Base-by-base conservation (phyloP, 2,329 filamentous ascomycete genomes). In the Trichophyton simii region DNA sequence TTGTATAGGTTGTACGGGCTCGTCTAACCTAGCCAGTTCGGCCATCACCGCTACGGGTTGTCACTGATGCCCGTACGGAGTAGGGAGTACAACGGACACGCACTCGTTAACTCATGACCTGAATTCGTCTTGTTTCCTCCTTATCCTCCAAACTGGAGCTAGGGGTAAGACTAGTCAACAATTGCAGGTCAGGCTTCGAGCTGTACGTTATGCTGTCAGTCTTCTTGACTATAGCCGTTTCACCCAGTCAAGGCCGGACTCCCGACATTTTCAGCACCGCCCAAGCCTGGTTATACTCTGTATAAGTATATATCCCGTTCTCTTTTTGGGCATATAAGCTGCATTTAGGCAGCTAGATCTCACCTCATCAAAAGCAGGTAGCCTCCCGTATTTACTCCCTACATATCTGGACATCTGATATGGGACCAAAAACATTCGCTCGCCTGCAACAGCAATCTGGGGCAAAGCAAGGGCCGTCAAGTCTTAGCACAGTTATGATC, bases 381-480 rank as follows among this genome's bases (percentile, higher is more conserved):
- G 20, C 46, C 46, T 52, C 20, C 46, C 22, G 20, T 52, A 25
- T 48, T 22, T 52, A 44, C 22, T 11, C 38, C 22, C 9, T 22
- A 22, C 25, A 52, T 52, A n/a, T 52, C 9, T 28, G 46, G 22
- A 25, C 46, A 31, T 52, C 22, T 52, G 25, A 52, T 4, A 25
- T 52, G 52, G 25, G 38, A 55, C 20, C 31, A 28, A 9, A 31
- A 8, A 55, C 28, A 34, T 34, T 55, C 52, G 52, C 52, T 55
- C 31, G 31, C 52, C 13, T 18, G 28, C 15, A 55, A 55, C 52
- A 28, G 7, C 52, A 55, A 55, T 55, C 52, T 55, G 52, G 52
- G 52, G 52, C 52, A 55, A 55, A 55, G 52, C 52, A 55, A 55
- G 52, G 52, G 52, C 52, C 25, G 28, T 55, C 52, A 55, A 38